These are phyloP conservation scores for Polysphondylium violaceum DNA, from an alignment of 78 protist genomes.

Conservation along the genomic window DNA sequence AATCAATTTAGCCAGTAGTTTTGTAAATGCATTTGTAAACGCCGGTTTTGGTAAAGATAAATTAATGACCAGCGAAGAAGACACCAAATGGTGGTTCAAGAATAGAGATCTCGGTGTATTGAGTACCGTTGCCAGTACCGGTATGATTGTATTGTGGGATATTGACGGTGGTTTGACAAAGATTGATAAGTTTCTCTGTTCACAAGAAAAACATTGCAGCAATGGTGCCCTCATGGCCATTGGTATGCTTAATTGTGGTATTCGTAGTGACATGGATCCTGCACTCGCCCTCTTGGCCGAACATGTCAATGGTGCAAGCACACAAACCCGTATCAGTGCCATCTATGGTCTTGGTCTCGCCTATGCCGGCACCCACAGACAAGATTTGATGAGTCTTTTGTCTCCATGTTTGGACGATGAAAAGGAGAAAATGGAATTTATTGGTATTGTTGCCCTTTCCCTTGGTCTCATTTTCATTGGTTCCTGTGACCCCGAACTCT, in stretches of 20 bases:
- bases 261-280: slow-evolving; percentile 93
- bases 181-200: slow-evolving; percentile 90
- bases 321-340: slow-evolving; percentile 62
- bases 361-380: slow-evolving; percentile 86
- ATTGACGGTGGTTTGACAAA: slow-evolving; percentile 93
- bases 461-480: slow-evolving; percentile 96
- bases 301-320: slow-evolving; percentile 22
- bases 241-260: slow-evolving; percentile 92
- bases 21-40: slow-evolving; percentile 98
- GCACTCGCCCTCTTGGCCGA: slow-evolving; percentile 91
- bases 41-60: slow-evolving; percentile 95
- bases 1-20: slow-evolving; percentile 94
- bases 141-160: slow-evolving; percentile 97
- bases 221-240: slow-evolving; percentile 98
- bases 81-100: slow-evolving; percentile 92
- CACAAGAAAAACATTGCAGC: slow-evolving; percentile 88
- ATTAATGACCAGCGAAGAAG: slow-evolving; percentile 91
- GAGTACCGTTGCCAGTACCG: slow-evolving; percentile 97
- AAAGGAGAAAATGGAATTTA: slow-evolving; percentile 86
- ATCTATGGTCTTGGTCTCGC: slow-evolving; percentile 88
- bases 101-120: slow-evolving; percentile 96
- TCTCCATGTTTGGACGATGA: slow-evolving; percentile 84
- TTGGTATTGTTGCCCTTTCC: slow-evolving; percentile 89
- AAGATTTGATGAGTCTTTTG: slow-evolving; percentile 64
- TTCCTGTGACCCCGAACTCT: slow-evolving; percentile 86